Base-by-base conservation (phyloP, 2,329 filamentous ascomycete species). In the Aureobasidium sp. region DNA sequence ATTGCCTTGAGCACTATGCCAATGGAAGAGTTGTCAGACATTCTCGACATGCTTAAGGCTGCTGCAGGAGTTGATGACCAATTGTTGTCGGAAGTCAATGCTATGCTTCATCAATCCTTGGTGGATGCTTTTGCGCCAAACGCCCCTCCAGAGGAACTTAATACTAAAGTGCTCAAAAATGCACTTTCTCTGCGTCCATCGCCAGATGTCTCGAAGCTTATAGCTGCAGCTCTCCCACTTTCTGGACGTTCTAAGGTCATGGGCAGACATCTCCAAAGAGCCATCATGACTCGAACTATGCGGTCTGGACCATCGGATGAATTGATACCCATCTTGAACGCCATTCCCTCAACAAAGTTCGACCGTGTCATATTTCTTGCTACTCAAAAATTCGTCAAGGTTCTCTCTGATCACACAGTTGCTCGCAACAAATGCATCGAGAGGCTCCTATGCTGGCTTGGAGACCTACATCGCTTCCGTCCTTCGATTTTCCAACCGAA, bases 1-100 rank as follows among this genome's bases (percentile, higher is more conserved):
- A 52, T 67, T 26, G 53, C 56, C 5, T 62, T 69, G 20, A 57
- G 60, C 24, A 68, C 66, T 2, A 27, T 71, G 13, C 36, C 9
- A 5, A 37, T 41, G 3, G 24, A 62, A 3, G 62, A 65, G 37
- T 26, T 69, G 12, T 29, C 51, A 4, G 29, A 46, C 5, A 46
- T 65, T 5, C 24, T 68, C 12, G 26, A 34, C 2, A n/a, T 27
- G 15, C n/a, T 36, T 9, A 26, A 7, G 15, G 27, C 41, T 36
- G 12, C 43, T 34, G 41, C n/a, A 29, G 5, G 41, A 46, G 4
- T 26, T 57, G 53, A 57, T 57, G 12, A 1, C 5, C 53, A 34
- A 32, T 36, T 46, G 41, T n/a, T 57, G 5, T 36, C 34, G 5
- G 53, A 57, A 15, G 27, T 15, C 39, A n/a, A 34, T 6, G 12